Conservation (phyloP, 345 rosid genomes). For the Eucalyptus coolabah region DNA sequence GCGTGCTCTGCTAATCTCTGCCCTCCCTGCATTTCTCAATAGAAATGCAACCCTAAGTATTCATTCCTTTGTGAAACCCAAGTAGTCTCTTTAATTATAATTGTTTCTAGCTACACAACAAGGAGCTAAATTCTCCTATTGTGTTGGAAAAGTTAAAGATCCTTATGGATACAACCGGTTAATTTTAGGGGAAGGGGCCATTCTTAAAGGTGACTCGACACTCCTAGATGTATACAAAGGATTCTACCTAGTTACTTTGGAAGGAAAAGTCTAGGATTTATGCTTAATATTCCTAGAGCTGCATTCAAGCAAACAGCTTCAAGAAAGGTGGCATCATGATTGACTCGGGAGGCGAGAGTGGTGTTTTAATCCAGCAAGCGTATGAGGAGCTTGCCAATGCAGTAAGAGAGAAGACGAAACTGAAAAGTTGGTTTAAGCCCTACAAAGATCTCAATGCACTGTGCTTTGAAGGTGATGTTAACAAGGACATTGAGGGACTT, state of each 20-base stretch:
- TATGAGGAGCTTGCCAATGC: no score
- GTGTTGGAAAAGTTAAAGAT: background rate
- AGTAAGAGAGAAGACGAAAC: no score
- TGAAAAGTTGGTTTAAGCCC: no score
- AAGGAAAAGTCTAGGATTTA: background rate
- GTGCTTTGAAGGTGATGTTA: no score
- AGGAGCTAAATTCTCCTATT: background rate
- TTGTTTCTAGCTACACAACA: background rate
- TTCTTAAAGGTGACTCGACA: background rate
- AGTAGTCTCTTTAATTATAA: background rate
- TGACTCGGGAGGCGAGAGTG: background rate
- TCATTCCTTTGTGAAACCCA: no score
- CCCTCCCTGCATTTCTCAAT: no score
- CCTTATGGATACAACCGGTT: background rate
- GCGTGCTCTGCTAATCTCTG: no score
- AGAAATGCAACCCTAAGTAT: fast-evolving
- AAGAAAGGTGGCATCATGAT: background rate
- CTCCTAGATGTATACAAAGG: background rate
- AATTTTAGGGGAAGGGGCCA: background rate
- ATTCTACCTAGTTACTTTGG: background rate
- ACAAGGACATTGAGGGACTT: no score
- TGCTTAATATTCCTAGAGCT: background rate
- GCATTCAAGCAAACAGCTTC: background rate
- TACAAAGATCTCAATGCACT: no score
- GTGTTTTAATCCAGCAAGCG: no score